phyloP scores from a whole-genome alignment of 2,329 filamentous ascomycete species.

The Phyllosticta citribraziliensis region DNA sequence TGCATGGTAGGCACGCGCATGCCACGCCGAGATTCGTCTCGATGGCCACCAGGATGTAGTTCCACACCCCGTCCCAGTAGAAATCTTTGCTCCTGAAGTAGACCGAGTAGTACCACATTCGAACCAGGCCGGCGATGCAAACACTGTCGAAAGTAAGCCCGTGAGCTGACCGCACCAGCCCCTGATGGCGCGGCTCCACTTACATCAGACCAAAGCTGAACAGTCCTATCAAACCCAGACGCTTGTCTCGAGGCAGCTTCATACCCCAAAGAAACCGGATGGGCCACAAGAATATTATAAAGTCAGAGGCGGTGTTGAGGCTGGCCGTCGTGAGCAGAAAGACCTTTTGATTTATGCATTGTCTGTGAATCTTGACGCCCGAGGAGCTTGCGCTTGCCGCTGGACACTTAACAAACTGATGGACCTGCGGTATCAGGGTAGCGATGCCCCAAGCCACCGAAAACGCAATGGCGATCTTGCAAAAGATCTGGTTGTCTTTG shows the following conservation, averaged over 20 bases:
- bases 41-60: constrained; percentile 20
- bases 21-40: constrained; percentile 22
- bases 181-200: background rate
- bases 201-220: constrained; percentile 29
- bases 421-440: constrained; percentile 20
- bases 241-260: constrained; percentile 19
- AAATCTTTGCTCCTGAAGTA: constrained; percentile 20
- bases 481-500: constrained; percentile 19
- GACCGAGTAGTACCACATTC: constrained; percentile 20
- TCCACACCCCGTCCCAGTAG: constrained; percentile 21
- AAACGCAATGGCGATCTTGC: constrained; percentile 18
- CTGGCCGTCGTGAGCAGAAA: constrained; percentile 20
- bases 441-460: constrained; percentile 15
- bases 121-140: constrained; percentile 21
- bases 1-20: constrained; percentile 23
- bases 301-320: constrained; percentile 24
- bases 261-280: constrained; percentile 20
- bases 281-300: constrained; percentile 25
- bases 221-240: constrained; percentile 21
- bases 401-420: constrained; percentile 13
- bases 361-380: constrained; percentile 4
- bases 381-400: background rate
- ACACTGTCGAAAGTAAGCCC: constrained; percentile 15
- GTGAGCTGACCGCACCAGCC: background rate
- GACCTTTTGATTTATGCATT: constrained; percentile 21